Evolutionary conservation across 2,329 filamentous ascomycete species (phyloP), one percentile per base, ranked within the genome.

Genomic region (Penicillium corylophilum): DNA sequence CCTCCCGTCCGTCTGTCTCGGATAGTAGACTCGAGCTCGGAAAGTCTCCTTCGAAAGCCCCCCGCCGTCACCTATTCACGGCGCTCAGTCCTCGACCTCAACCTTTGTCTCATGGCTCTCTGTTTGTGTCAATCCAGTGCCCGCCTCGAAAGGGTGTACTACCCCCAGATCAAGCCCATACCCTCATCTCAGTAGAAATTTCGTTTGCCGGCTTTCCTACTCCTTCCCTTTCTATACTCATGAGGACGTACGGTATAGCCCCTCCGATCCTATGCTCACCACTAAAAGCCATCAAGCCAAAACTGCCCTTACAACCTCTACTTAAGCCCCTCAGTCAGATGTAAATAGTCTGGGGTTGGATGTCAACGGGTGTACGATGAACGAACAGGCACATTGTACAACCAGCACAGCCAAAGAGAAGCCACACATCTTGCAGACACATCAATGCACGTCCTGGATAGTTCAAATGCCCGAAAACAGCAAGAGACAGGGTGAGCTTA

Each of bases 1-100:
- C 46, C 35, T 47, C 28, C 40, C 29, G 47, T 22, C 50, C 41
- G 44, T 54, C 55, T 63, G 59, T 63, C 61, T 62, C 61, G 59
- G 61, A 55, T 62, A 57, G 43, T 28, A 53, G 49, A 56, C 52
- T 53, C 46, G 55, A 51, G 8, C 48, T 54, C 51, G 54, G 42
- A 16, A 38, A 41, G 9, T 44, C 33, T 38, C 47, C 57, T 48
- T 61, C 46, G 53, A 61, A 29, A 44, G 24, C 28, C 33, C 24
- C 26, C 35, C 20, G 28, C 31, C 26, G 22, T 24, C 46, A n/a
- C 23, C 33, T 41, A 10, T 20, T 20, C 16, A 15, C 42, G 15
- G 39, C 49, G 45, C 53, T 56, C 50, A 59, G 57, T 55, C 52
- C 57, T 57, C 55, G 51, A 57, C 18, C 23, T 44, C 20, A 33